Percentiles rank a stretch among this genome's conserved stretches.
phyloP scores from a whole-genome alignment of 371 early-diverging fungal genomes.

The Gilbertella persicaria region DNA sequence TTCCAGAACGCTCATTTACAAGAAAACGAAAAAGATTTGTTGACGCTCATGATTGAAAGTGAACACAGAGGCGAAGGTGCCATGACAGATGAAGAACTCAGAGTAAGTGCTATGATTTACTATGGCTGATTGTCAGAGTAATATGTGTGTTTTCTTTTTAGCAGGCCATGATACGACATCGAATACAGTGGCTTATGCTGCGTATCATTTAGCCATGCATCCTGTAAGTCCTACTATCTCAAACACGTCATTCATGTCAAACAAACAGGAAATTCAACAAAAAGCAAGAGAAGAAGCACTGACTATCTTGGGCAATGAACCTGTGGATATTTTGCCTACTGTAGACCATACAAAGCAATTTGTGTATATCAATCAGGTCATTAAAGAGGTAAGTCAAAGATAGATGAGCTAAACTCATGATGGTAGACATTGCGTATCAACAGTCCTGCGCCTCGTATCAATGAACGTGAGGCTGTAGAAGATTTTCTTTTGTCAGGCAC shows the following conservation, averaged over 20 bases:
- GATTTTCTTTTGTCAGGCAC: conserved; percentile 25
- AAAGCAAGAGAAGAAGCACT: conserved; percentile 13
- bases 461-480: conserved; percentile 21
- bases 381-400: conserved; percentile 24
- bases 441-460: conserved; percentile 1
- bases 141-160: conserved; percentile 27
- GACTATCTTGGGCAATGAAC: conserved; percentile 15
- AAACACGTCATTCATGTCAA: not conserved
- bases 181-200: conserved; percentile 14
- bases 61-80: conserved; percentile 11
- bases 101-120: conserved; percentile 1
- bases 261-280: conserved; percentile 22
- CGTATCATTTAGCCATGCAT: conserved; percentile 20
- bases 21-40: conserved; percentile 20
- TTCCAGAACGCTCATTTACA: conserved; percentile 3
- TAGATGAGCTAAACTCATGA: not conserved
- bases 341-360: conserved; percentile 42
- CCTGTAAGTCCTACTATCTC: conserved; percentile 37
- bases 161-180: conserved; percentile 29
- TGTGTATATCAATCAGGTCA: conserved; percentile 47
- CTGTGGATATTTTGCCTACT: conserved; percentile 20
- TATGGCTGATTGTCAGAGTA: conserved; percentile 13
- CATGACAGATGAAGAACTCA: conserved; percentile 10
- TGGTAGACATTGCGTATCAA: conserved; percentile 18
- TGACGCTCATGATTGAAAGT: conserved; percentile 21